Evolutionary conservation across 345 rosid species (phyloP).

Genomic region (Syzygium grande): DNA sequence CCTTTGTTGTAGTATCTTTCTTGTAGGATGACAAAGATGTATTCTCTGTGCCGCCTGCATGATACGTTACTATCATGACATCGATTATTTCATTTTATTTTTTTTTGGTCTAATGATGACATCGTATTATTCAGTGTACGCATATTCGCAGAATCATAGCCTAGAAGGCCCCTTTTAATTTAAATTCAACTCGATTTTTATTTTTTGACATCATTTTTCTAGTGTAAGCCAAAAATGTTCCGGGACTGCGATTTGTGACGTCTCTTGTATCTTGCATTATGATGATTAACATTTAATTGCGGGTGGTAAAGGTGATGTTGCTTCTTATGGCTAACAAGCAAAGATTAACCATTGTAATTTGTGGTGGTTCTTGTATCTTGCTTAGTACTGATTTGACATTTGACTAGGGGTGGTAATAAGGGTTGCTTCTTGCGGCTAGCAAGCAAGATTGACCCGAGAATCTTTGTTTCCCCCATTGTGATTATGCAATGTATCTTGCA

Average conservation of each 20-base stretch:
- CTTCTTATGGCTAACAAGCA: not conserved
- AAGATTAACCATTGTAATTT: not conserved
- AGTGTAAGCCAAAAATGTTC: not conserved
- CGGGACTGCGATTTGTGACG: not conserved
- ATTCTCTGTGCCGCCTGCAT: not conserved
- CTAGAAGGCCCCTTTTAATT: not conserved
- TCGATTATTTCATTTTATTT: not conserved
- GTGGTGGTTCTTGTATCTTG: not conserved
- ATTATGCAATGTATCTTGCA: not conserved
- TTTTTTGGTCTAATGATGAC: not conserved
- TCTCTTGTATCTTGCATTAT: not conserved
- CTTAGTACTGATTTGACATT: not conserved
- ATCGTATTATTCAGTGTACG: not conserved
- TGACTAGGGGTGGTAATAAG: not conserved
- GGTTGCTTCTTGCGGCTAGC: not conserved
- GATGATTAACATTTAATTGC: not conserved
- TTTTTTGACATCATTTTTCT: not conserved
- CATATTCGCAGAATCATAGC: not conserved
- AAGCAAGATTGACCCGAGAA: not conserved
- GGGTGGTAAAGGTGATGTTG: not conserved
- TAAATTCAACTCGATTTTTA: not conserved
- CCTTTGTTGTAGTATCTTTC: conserved; percentile 1
- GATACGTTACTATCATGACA: conserved; percentile 8
- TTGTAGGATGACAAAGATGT: not conserved
- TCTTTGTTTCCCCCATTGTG: not conserved